Base-by-base conservation (phyloP, 495 filamentous ascomycete species). In the Daldinia concentrica region DNA sequence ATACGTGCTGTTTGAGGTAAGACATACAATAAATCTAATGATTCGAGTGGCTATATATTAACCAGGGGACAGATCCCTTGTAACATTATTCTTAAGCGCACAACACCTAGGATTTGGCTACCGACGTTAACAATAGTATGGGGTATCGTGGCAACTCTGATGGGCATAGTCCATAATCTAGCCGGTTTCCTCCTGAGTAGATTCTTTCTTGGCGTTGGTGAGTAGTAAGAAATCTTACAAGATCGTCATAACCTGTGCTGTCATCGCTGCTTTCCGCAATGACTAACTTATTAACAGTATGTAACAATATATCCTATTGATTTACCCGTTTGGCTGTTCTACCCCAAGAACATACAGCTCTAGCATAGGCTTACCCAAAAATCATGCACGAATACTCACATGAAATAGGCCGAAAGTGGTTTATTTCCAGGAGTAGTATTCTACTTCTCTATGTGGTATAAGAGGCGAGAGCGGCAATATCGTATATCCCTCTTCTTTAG, bases 361-460 rank as follows among this genome's bases (percentile, higher is more conserved):
- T 1, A 9, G 24, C 8, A 59, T 15, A 32, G 17, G 29, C 17
- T 22, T 9, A 3, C 6, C 12, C 24, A 6, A 45, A 43, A 43
- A 9, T 27, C 17, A 11, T 32, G 22, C 17, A 48, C 92, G 89
- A 74, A 82, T 93, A 58, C 71, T 73, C 32, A 73, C 48, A 6
- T 30, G 36, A 17, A 62, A 11, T n/a, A 73, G 70, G 77, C 84
- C 26, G 83, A 86, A 71, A 86, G 84, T 50, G 89, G 89, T 0
- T 81, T 92, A 0, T 92, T 91, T 61, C 90, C 91, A 12, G 91
- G 92, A 0, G 91, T 93, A 0, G 91, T 93, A 0, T 94, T 90
- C 76, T 93, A 93, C 73, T 84, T 95, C n/a, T 91, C 89, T 1
- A 93, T 93, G 89, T 94, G 92, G 89, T 95, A 94, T 66, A 90